These are phyloP conservation scores for Hypoxylon sp. DNA, from an alignment of 2,329 filamentous ascomycete species.

Conservation along the genomic window DNA sequence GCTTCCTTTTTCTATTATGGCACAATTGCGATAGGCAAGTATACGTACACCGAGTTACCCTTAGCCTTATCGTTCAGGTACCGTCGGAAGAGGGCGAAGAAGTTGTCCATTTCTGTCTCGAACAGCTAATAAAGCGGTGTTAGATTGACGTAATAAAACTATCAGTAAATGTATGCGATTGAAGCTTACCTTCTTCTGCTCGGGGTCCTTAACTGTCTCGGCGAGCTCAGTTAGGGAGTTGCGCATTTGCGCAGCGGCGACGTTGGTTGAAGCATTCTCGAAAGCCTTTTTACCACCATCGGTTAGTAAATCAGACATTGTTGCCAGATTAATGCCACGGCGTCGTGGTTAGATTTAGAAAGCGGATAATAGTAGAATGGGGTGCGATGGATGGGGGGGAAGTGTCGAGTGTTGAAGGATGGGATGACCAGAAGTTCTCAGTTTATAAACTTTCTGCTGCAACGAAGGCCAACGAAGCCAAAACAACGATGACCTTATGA, in stretches of 20 bases:
- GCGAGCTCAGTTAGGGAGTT: slow-evolving; percentile 93
- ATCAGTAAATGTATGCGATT: background rate
- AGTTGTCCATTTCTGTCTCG: slow-evolving; percentile 99
- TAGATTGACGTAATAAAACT: slow-evolving; percentile 25
- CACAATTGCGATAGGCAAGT: background rate
- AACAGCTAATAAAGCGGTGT: slow-evolving; percentile 70
- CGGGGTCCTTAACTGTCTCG: slow-evolving; percentile 85
- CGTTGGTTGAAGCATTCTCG: slow-evolving; percentile 98
- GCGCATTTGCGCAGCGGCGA: slow-evolving; percentile 98
- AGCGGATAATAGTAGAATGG: too few species aligned
- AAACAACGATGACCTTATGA: too few species aligned
- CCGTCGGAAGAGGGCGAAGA: slow-evolving; percentile 97
- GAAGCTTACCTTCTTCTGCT: slow-evolving; percentile 78
- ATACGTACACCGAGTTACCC: slow-evolving; percentile 81
- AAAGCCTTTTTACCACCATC: slow-evolving; percentile 79
- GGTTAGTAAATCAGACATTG: slow-evolving; percentile 46
- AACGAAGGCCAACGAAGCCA: too few species aligned
- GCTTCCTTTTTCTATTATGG: slow-evolving; percentile 9
- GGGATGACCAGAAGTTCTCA: too few species aligned
- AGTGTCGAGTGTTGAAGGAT: too few species aligned
- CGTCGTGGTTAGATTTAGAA: background rate
- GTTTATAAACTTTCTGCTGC: too few species aligned
- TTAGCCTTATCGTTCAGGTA: slow-evolving; percentile 99
- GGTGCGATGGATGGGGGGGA: too few species aligned
- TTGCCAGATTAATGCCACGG: slow-evolving; percentile 3